Conservation (phyloP, 169 alveolate genomes). For the Theileria luwenshuni region DNA sequence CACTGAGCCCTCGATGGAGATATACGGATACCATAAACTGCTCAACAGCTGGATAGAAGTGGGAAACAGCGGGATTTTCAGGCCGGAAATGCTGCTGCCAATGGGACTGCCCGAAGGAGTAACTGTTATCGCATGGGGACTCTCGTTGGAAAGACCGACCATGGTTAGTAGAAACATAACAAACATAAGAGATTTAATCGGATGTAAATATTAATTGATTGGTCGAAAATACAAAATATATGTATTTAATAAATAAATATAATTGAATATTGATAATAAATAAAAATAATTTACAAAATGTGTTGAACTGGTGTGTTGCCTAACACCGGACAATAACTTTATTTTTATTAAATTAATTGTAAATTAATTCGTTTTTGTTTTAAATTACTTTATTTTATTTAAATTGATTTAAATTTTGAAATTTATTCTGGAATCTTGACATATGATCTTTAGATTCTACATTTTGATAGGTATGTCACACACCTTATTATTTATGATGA, state of each 20-base stretch:
- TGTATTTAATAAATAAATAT: too few species aligned
- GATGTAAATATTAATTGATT: conserved; percentile 81
- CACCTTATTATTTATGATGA: neutral
- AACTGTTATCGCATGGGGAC: conserved; percentile 99
- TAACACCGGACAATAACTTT: too few species aligned
- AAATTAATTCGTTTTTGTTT: neutral
- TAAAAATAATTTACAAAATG: neutral
- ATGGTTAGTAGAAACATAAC: conserved; percentile 95
- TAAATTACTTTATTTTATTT: neutral
- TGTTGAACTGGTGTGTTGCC: too few species aligned
- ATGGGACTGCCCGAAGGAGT: conserved; percentile 98
- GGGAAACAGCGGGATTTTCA: conserved; percentile 99
- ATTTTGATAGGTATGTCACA: neutral
- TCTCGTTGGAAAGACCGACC: conserved; percentile 98
- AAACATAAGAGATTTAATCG: conserved; percentile 97
- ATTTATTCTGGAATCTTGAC: neutral
- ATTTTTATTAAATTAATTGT: too few species aligned
- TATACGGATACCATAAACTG: conserved; percentile 96
- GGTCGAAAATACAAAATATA: too few species aligned
- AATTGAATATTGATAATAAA: neutral
- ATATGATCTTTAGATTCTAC: neutral
- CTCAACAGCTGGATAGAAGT: conserved; percentile 96
- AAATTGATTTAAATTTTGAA: neutral
- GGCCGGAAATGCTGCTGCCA: conserved; percentile 99
- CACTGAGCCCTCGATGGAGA: conserved; percentile 99